phyloP scores from a whole-genome alignment of 2,329 filamentous ascomycete species.

The Sodiomyces alkalinus region DNA sequence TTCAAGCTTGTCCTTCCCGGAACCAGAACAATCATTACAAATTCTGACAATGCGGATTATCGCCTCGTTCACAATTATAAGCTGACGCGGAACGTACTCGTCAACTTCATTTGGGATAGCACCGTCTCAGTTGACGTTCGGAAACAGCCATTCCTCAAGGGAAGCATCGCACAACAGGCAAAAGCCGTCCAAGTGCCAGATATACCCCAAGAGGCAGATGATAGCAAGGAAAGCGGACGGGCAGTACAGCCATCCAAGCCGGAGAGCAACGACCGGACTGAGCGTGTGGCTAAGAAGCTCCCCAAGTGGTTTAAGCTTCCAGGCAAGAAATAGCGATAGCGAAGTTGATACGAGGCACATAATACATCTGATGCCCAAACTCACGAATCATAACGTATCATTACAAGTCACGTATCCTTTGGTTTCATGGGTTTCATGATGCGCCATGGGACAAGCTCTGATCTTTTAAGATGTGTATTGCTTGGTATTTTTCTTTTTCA shows the following conservation, averaged over 20 bases:
- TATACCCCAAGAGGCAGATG: constrained; percentile 23
- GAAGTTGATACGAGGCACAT: not conserved
- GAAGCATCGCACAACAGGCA: constrained; percentile 42
- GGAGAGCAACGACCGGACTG: constrained; percentile 20
- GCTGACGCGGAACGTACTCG: constrained; percentile 53
- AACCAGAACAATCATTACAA: constrained; percentile 30
- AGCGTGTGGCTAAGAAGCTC: constrained; percentile 26
- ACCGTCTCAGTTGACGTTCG: constrained; percentile 40
- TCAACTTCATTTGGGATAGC: constrained; percentile 64
- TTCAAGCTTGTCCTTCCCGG: constrained; percentile 60
- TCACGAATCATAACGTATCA: too few species aligned
- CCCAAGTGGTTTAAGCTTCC: constrained; percentile 62
- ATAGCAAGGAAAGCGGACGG: constrained; percentile 12
- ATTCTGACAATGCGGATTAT: constrained; percentile 29
- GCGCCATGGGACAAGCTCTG: too few species aligned
- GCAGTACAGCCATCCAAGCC: constrained; percentile 19
- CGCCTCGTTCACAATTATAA: constrained; percentile 59
- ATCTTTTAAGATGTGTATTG: too few species aligned
- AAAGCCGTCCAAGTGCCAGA: constrained; percentile 52
- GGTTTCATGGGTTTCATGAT: too few species aligned
- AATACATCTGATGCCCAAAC: too few species aligned
- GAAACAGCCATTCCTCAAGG: constrained; percentile 42
- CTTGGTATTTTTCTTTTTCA: constrained; percentile 3
- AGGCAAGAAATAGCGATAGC: constrained; percentile 46
- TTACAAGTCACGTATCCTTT: too few species aligned